Evolutionary conservation across 2,329 filamentous ascomycete genomes (phyloP).

Genomic region (Colletotrichum echinochloae): DNA sequence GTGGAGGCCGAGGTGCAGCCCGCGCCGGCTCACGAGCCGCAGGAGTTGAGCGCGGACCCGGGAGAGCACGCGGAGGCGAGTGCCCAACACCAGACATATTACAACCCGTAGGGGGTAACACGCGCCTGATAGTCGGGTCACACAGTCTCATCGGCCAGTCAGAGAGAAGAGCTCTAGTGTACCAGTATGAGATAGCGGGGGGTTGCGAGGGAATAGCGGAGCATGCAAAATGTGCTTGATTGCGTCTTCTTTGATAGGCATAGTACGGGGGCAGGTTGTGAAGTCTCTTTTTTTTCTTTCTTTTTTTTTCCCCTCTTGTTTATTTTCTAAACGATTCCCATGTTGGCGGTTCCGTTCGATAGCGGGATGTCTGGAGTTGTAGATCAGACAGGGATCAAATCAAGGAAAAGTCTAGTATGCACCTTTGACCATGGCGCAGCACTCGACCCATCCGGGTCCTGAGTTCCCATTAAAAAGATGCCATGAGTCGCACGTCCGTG

Average conservation of each 20-base stretch:
- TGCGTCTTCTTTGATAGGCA: not conserved
- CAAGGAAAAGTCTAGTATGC: not conserved
- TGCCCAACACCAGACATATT: conserved; percentile 34
- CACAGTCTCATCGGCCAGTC: not conserved
- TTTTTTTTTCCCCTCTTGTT: not conserved
- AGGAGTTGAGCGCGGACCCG: conserved; percentile 34
- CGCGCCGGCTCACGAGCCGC: conserved; percentile 26
- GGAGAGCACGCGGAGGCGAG: conserved; percentile 1
- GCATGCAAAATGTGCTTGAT: not conserved
- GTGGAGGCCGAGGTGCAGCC: conserved; percentile 8
- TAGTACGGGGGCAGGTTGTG: not conserved
- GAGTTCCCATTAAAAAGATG: not conserved
- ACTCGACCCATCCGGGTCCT: not conserved
- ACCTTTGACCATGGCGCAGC: not conserved
- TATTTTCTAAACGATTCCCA: not conserved
- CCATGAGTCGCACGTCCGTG: not conserved
- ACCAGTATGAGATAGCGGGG: not conserved
- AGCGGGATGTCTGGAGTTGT: not conserved
- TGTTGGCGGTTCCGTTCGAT: not conserved
- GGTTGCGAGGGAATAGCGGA: not conserved
- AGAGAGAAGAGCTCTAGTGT: not conserved
- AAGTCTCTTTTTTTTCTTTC: not conserved
- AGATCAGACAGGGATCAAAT: not conserved
- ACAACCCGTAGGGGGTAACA: conserved; percentile 21
- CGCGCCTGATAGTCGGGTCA: not conserved